A percentile compares a stretch with the other conserved stretches of the same genome.
Evolutionary conservation across 23 red algal species (phyloP).

Genomic region (Chondrus crispus): DNA sequence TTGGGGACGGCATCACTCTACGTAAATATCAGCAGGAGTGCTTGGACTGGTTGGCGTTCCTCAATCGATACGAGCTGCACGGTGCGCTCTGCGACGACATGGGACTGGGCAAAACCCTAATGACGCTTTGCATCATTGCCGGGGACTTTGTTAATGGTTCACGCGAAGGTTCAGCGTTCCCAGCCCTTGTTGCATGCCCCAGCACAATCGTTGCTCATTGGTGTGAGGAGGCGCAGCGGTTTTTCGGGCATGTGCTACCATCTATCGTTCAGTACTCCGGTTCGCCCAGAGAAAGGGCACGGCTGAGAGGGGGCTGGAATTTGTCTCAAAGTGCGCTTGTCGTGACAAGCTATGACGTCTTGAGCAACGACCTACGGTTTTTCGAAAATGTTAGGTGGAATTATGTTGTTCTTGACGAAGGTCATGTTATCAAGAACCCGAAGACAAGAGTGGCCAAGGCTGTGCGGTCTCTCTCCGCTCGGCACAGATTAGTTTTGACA

Average conservation of each 20-base stretch:
- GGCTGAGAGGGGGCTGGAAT: neutral
- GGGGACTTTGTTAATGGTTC: slow-evolving; percentile 29
- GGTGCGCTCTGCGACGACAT: slow-evolving; percentile 99
- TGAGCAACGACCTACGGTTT: slow-evolving; percentile 64
- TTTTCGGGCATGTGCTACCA: slow-evolving; percentile 75
- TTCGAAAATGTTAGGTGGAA: slow-evolving; percentile 67
- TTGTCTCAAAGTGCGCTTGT: slow-evolving; percentile 36
- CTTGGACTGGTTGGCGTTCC: slow-evolving; percentile 92
- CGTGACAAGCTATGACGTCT: slow-evolving; percentile 89
- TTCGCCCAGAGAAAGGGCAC: slow-evolving; percentile 52
- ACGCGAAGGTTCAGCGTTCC: neutral
- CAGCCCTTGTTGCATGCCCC: slow-evolving; percentile 85
- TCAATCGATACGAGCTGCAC: slow-evolving; percentile 92
- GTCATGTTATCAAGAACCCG: slow-evolving; percentile 95
- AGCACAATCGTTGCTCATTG: slow-evolving; percentile 89
- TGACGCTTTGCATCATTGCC: slow-evolving; percentile 96
- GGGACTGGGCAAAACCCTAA: slow-evolving; percentile 98
- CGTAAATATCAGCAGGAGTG: slow-evolving; percentile 97
- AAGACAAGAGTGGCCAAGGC: slow-evolving; percentile 83
- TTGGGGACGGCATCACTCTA: slow-evolving; percentile 75
- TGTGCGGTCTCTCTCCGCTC: slow-evolving; percentile 70
- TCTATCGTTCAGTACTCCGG: slow-evolving; percentile 83
- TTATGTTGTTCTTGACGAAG: slow-evolving; percentile 93
- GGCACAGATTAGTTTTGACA: slow-evolving; percentile 84
- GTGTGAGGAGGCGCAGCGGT: slow-evolving; percentile 80